These are phyloP conservation scores for Vitis hybrid DNA, from an alignment of 177 flowering plant genomes.

Conservation along the genomic window DNA sequence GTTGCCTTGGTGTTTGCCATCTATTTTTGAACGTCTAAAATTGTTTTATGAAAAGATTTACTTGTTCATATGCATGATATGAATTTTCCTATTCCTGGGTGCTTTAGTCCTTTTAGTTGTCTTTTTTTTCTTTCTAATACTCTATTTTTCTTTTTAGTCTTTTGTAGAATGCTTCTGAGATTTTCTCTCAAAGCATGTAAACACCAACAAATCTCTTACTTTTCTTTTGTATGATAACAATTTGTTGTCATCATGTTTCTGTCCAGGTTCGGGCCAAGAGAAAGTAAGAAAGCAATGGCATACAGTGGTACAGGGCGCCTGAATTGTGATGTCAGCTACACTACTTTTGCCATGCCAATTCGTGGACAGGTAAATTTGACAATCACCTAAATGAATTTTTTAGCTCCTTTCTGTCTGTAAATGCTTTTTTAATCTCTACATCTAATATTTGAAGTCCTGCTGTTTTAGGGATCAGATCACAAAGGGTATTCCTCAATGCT, in stretches of 20 bases:
- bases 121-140: not conserved
- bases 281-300: conserved; percentile 97
- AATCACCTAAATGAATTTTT: not conserved
- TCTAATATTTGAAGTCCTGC: conserved; percentile 3
- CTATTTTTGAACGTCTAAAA: not conserved
- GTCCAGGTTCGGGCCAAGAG: conserved; percentile 95
- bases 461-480: conserved; percentile 68
- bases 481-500: conserved; percentile 87
- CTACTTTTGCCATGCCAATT: conserved; percentile 67
- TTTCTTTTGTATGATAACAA: not conserved
- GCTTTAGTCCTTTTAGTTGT: not conserved
- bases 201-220: not conserved
- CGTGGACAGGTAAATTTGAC: conserved; percentile 72
- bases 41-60: no score
- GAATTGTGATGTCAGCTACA: conserved; percentile 89
- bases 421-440: not conserved
- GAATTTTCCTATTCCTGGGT: not conserved
- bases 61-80: not conserved
- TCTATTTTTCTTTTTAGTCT: not conserved
- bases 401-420: not conserved
- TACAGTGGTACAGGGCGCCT: conserved; percentile 86
- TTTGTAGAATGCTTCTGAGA: not conserved
- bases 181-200: not conserved
- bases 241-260: not conserved
- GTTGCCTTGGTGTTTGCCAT: not conserved